Conservation (phyloP, 257 asterid genomes). For the Osmanthus fragrans region DNA sequence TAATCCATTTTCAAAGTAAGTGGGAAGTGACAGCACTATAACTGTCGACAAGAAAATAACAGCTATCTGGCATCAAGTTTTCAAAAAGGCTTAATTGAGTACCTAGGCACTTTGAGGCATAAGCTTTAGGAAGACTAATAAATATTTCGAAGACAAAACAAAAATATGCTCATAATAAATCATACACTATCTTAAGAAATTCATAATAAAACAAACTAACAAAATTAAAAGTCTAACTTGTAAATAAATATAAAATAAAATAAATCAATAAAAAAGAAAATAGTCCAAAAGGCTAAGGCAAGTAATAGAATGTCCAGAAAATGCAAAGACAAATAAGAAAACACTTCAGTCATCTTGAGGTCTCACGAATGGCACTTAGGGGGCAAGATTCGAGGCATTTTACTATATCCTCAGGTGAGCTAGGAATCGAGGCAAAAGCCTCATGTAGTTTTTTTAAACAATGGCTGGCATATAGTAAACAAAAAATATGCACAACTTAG, state of each 20-base stretch:
- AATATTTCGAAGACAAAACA: too few relatives aligned
- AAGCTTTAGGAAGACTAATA: not conserved
- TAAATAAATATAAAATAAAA: too few relatives aligned
- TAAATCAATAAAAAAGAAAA: too few relatives aligned
- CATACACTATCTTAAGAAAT: not conserved
- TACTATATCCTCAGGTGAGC: not conserved
- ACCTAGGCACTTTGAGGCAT: not conserved
- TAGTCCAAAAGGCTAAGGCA: too few relatives aligned
- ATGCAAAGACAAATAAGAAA: not conserved
- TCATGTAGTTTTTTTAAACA: not conserved
- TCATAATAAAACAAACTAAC: not conserved
- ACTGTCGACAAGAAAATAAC: conserved; percentile 8
- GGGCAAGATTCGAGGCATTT: too few relatives aligned
- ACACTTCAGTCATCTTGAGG: not conserved
- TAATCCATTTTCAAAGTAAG: not conserved
- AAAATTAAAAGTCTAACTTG: not conserved
- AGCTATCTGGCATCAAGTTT: conserved; percentile 5
- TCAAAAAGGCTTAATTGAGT: not conserved
- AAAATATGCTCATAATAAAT: too few relatives aligned
- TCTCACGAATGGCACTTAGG: too few relatives aligned
- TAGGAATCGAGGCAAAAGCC: not conserved
- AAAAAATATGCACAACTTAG: conserved; percentile 11
- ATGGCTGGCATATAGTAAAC: conserved; percentile 7
- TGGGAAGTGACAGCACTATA: not conserved
- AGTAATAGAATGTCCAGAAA: not conserved